Conservation (phyloP, 805 yeast species). For the Pichia thaimueangensis region DNA sequence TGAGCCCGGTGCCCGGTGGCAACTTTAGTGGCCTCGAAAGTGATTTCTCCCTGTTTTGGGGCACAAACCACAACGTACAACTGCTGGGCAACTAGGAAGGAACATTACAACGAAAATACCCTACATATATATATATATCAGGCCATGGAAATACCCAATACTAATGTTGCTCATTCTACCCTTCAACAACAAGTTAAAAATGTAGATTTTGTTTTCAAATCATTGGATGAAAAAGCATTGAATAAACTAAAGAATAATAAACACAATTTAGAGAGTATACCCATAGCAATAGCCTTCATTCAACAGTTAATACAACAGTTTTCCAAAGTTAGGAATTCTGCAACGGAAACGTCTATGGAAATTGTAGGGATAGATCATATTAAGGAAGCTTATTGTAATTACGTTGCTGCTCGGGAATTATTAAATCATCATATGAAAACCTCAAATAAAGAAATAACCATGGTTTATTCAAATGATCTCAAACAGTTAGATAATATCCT, state of each 20-base stretch:
- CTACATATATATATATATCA: background rate
- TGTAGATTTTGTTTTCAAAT: constrained; percentile 5
- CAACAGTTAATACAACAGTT: constrained; percentile 1
- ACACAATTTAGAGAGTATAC: background rate
- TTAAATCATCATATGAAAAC: constrained; percentile 1
- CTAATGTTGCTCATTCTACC: background rate
- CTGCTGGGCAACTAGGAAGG: too few species aligned
- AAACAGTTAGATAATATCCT: background rate
- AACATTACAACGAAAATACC: too few species aligned
- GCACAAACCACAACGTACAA: too few species aligned
- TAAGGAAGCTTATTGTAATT: constrained; percentile 9
- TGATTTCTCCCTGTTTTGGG: too few species aligned
- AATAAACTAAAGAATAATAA: background rate
- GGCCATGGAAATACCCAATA: constrained; percentile 7
- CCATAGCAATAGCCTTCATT: background rate
- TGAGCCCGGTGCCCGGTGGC: too few species aligned
- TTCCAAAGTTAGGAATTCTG: background rate
- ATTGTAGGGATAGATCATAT: constrained; percentile 1
- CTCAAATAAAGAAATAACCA: background rate
- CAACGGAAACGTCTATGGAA: constrained; percentile 1
- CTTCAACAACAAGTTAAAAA: constrained; percentile 3
- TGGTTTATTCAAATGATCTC: background rate
- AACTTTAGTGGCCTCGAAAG: too few species aligned
- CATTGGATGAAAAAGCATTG: constrained; percentile 2
- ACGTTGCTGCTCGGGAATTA: background rate